These are phyloP conservation scores for Ceratocystis colombiana DNA, from an alignment of 2,329 filamentous ascomycete species.

Conservation along the genomic window DNA sequence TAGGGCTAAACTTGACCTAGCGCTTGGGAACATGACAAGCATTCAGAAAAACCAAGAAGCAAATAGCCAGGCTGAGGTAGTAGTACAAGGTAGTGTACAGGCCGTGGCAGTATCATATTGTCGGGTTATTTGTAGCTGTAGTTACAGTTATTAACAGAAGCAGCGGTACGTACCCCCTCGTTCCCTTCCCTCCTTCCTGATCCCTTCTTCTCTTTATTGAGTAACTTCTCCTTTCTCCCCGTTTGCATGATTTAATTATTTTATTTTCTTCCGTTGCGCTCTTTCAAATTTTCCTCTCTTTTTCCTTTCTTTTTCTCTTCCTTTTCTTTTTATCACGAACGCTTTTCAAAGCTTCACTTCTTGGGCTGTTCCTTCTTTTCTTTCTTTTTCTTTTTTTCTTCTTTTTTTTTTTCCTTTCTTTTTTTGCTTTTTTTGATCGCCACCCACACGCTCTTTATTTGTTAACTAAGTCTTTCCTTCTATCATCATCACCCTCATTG, in stretches of 20 bases:
- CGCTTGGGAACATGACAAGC: neutral
- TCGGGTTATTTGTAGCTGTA: neutral
- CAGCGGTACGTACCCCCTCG: conserved; percentile 1
- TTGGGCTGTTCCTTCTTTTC: conserved; percentile 16
- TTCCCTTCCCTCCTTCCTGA: neutral
- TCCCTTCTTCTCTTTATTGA: neutral
- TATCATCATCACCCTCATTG: neutral
- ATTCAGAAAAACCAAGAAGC: neutral
- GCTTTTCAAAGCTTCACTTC: conserved; percentile 8
- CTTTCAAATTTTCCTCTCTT: neutral
- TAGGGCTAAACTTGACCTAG: neutral
- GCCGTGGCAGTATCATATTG: too few relatives aligned
- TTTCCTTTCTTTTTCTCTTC: conserved; percentile 8
- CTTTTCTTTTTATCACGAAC: neutral
- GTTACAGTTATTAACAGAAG: conserved; percentile 2
- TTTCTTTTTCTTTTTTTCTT: conserved; percentile 9
- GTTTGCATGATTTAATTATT: neutral
- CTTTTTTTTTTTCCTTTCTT: conserved; percentile 13
- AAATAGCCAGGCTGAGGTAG: neutral
- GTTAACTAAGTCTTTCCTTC: conserved; percentile 7
- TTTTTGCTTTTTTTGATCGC: conserved; percentile 24
- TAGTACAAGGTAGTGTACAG: neutral
- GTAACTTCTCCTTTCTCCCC: conserved; percentile 20
- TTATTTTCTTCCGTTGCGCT: conserved; percentile 18
- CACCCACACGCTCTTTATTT: conserved; percentile 6